Evolutionary conservation across 2,329 filamentous ascomycete species (phyloP), one percentile per base, ranked within the genome.

Genomic region (Dendrostoma leiphaemia): DNA sequence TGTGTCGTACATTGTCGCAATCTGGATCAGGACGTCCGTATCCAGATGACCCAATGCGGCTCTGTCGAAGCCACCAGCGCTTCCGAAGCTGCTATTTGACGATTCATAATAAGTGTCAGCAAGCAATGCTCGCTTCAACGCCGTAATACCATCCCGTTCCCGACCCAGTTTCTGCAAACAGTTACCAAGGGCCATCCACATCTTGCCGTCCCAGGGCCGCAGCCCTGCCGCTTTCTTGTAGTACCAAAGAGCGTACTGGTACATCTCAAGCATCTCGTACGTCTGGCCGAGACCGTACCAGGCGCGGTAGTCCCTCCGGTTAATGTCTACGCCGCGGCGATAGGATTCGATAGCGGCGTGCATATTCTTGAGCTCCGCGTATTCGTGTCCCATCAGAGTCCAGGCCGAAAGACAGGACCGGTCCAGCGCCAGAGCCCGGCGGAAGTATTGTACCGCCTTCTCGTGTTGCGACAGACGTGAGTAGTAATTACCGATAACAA

Each of bases 321-420:
- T 97, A 62, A 94, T 90, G 64, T 99, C 94, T 1, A 99, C 93
- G 1, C 94, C 94, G 38, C 94, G 87, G 2, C 94, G 85, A 67
- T 99, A 99, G 1, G 91, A 96, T 69, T 99, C 94, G 58, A 99
- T 97, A 8, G 94, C 94, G 0, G 94, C 93, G 64, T 99, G 94
- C 0, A 93, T 97, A 68, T 99, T 99, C 67, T 97, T 99, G 72
- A 99, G 85, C 71, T 99, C 94, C 51, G 97, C 91, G 63, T 97
- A 99, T 69, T 99, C 94, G 70, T 99, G 94, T 1, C 94, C 94
- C 93, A 99, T 97, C 1, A 99, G 78, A 0, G 94, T 99, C 94
- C 94, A 99, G 2, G 94, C 94, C 0, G 91, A 95, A 15, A 97
- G 80, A 67, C 94, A 99, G 24, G 86, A 88, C 9, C 93, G 86